phyloP scores from a whole-genome alignment of 2,329 filamentous ascomycete species.

The Colletotrichum tamarilloi region DNA sequence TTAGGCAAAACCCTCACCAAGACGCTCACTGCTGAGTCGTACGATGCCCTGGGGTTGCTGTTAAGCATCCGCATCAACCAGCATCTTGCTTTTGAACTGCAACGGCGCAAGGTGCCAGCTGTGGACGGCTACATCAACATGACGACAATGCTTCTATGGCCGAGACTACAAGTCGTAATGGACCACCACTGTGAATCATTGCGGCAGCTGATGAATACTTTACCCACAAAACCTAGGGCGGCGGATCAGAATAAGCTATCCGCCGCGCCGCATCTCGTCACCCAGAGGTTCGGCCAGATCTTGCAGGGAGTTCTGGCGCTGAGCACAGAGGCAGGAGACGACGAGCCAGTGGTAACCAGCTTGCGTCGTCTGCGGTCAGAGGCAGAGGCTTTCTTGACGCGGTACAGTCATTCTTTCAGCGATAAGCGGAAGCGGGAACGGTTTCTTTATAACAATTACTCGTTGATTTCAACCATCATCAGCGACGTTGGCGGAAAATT shows the following conservation, averaged over 20 bases:
- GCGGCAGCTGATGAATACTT: slow-evolving; percentile 67
- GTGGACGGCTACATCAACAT: slow-evolving; percentile 94
- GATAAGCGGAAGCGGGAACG: slow-evolving; percentile 85
- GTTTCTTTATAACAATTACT: slow-evolving; percentile 97
- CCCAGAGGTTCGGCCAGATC: slow-evolving; percentile 95
- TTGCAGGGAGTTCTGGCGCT: slow-evolving; percentile 85
- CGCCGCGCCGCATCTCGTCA: slow-evolving; percentile 89
- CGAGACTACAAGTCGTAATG: slow-evolving; percentile 93
- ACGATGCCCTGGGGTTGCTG: slow-evolving; percentile 87
- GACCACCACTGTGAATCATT: slow-evolving; percentile 92
- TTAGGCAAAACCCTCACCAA: slow-evolving; percentile 83
- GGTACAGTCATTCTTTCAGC: slow-evolving; percentile 78
- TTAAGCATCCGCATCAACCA: slow-evolving; percentile 95
- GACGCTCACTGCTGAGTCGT: slow-evolving; percentile 78
- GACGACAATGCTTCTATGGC: slow-evolving; percentile 96
- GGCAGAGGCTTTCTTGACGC: slow-evolving; percentile 84
- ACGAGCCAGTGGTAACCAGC: slow-evolving; percentile 90
- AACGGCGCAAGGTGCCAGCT: slow-evolving; percentile 88
- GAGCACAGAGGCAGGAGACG: slow-evolving; percentile 90
- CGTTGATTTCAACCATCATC: slow-evolving; percentile 92
- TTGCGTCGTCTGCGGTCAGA: slow-evolving; percentile 81
- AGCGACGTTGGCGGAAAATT: slow-evolving; percentile 80
- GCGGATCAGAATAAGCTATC: slow-evolving; percentile 69
- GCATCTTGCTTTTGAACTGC: slow-evolving; percentile 92
- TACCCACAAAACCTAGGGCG: slow-evolving; percentile 56